phyloP scores from a whole-genome alignment of 352 stramenopile genomes.

The Phytophthora sp. region DNA sequence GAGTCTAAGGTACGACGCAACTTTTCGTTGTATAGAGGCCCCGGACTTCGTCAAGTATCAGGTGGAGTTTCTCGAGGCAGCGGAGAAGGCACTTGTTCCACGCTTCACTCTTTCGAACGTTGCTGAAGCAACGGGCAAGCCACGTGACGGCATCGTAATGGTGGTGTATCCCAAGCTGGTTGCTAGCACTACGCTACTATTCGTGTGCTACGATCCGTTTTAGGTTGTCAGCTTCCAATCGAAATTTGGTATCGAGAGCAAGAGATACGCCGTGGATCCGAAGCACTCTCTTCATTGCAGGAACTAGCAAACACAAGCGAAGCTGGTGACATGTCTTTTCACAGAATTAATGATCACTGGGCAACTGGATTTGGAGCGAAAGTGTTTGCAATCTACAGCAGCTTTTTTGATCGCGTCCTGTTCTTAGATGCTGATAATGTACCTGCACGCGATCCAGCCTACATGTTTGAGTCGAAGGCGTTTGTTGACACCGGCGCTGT shows the following conservation, averaged over 20 bases:
- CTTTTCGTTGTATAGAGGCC: conserved; percentile 47
- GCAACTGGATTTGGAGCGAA: conserved; percentile 55
- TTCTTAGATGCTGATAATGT: conserved; percentile 67
- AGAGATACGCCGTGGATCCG: conserved; percentile 29
- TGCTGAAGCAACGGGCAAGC: background rate
- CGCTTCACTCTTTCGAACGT: conserved; percentile 21
- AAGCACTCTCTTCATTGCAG: conserved; percentile 22
- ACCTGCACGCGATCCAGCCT: conserved; percentile 44
- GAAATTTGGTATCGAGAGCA: conserved; percentile 56
- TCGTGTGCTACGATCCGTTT: conserved; percentile 28
- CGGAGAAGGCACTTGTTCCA: conserved; percentile 12
- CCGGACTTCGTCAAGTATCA: conserved; percentile 44
- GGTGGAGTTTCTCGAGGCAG: conserved; percentile 26
- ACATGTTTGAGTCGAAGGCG: conserved; percentile 46
- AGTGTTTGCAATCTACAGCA: conserved; percentile 49
- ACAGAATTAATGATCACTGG: conserved; percentile 27
- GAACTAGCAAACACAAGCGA: conserved; percentile 14
- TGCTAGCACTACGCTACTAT: conserved; percentile 31
- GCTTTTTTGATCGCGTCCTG: conserved; percentile 43
- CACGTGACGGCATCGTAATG: conserved; percentile 48
- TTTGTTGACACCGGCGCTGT: conserved; percentile 51
- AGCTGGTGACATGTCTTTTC: conserved; percentile 26
- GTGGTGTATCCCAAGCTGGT: conserved; percentile 58
- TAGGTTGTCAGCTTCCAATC: conserved; percentile 50
- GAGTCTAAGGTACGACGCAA: conserved; percentile 32